phyloP scores from a whole-genome alignment of 1,139 yeast species.

The Scheffersomyces segobiensis region DNA sequence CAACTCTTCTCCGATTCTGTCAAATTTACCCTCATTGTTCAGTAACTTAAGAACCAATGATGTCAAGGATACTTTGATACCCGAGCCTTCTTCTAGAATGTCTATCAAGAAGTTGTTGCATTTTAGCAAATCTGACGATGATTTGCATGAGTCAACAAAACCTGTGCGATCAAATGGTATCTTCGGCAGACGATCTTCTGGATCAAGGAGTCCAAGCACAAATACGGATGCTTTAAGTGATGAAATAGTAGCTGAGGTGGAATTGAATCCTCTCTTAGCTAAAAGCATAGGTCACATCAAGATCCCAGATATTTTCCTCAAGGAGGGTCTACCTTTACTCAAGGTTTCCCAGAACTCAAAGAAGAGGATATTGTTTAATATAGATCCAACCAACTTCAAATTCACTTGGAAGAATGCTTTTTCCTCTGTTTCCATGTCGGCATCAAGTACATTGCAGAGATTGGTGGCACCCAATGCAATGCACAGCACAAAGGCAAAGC shows the following conservation, averaged over 20 bases:
- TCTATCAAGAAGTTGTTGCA: constrained; percentile 14
- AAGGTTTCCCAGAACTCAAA: constrained; percentile 72
- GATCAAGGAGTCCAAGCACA: not conserved
- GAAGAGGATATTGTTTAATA: constrained; percentile 43
- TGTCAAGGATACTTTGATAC: constrained; percentile 1
- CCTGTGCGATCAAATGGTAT: not conserved
- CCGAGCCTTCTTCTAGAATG: constrained; percentile 2
- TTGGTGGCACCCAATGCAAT: constrained; percentile 30
- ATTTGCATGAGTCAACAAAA: not conserved
- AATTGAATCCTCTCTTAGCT: constrained; percentile 5
- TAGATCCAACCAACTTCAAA: constrained; percentile 36
- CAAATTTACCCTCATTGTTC: constrained; percentile 22
- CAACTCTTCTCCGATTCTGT: constrained; percentile 24
- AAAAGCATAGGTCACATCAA: constrained; percentile 13
- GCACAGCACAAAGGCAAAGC: constrained; percentile 22
- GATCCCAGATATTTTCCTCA: constrained; percentile 28
- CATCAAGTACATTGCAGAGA: constrained; percentile 14
- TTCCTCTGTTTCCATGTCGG: constrained; percentile 12
- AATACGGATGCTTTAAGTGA: not conserved
- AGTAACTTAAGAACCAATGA: constrained; percentile 26
- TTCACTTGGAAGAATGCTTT: constrained; percentile 46
- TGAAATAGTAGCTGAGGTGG: not conserved
- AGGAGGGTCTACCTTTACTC: constrained; percentile 52
- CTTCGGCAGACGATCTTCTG: not conserved
- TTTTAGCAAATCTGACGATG: constrained; percentile 14